Evolutionary conservation across 768 basidiomycete species (phyloP).

Genomic region (Cantharellus anzutake): DNA sequence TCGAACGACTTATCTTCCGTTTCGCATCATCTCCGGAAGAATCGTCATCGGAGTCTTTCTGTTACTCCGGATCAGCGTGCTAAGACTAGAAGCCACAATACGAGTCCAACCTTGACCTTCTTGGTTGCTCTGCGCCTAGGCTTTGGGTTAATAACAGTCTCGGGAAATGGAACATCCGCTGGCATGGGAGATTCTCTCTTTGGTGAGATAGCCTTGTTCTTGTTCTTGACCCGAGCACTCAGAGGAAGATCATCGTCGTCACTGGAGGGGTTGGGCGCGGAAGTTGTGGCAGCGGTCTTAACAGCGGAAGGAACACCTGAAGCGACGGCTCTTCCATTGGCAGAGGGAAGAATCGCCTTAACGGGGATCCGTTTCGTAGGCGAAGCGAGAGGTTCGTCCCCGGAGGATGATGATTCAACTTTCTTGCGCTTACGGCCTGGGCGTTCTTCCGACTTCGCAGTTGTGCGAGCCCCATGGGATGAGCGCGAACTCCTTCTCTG

Average conservation of each 20-base stretch:
- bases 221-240: conserved; percentile 6
- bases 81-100: not conserved
- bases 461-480: not conserved
- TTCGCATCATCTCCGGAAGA: not conserved
- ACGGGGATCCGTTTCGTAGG: conserved; percentile 9
- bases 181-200: not conserved
- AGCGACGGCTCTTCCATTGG: conserved; percentile 10
- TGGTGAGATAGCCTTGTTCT: not conserved
- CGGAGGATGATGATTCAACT: conserved; percentile 7
- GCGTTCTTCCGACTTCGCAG: not conserved
- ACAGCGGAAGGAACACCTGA: not conserved
- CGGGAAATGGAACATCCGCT: not conserved
- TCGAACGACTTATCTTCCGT: not conserved
- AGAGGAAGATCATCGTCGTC: conserved; percentile 13
- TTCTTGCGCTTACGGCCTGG: conserved; percentile 4
- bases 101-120: not conserved
- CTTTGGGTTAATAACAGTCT: not conserved
- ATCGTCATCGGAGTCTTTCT: not conserved
- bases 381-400: conserved; percentile 11
- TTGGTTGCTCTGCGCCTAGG: not conserved
- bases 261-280: not conserved
- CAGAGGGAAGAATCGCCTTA: conserved; percentile 10
- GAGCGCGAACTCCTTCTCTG: not conserved
- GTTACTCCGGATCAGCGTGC: not conserved
- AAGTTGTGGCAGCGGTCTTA: not conserved